Percentiles rank a stretch among this genome's conserved stretches.
Conservation (phyloP, 306 rosid species). For the Bauhinia variegata region DNA sequence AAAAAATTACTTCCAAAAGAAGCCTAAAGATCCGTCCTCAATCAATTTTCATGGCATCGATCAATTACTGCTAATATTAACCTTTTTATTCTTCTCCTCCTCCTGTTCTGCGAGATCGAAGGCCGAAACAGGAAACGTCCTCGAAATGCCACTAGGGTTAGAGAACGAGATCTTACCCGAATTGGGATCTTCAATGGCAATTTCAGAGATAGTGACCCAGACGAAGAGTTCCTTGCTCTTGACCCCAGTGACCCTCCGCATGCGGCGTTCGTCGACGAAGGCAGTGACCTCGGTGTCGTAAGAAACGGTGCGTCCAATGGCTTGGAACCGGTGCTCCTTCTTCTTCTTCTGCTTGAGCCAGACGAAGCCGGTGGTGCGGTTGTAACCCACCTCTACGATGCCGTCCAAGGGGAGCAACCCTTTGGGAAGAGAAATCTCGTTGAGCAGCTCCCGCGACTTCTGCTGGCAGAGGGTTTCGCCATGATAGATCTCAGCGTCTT, state of each 20-base stretch:
- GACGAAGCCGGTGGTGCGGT: constrained; percentile 61
- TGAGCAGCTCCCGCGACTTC: constrained; percentile 50
- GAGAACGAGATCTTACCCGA: constrained; percentile 54
- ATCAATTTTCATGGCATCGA: too few relatives aligned
- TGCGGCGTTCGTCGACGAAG: constrained; percentile 59
- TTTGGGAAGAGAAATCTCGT: constrained; percentile 52
- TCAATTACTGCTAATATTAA: neutral
- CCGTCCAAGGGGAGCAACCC: constrained; percentile 70
- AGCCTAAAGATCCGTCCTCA: neutral
- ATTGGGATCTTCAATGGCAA: constrained; percentile 41
- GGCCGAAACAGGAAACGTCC: constrained; percentile 63
- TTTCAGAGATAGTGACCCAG: constrained; percentile 57
- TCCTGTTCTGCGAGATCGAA: constrained; percentile 39
- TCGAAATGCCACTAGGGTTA: constrained; percentile 53
- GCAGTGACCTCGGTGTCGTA: constrained; percentile 60
- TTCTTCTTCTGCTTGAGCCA: constrained; percentile 63
- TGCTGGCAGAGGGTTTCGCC: constrained; percentile 66
- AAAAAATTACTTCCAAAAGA: too few relatives aligned
- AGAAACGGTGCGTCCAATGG: constrained; percentile 53
- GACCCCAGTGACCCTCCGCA: constrained; percentile 69
- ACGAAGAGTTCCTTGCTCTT: constrained; percentile 67
- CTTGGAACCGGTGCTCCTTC: constrained; percentile 56
- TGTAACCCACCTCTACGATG: constrained; percentile 59
- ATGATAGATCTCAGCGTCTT: constrained; percentile 53
- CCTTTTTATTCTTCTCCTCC: neutral